Conservation (phyloP, 768 basidiomycete genomes). For the Asterophora parasitica region DNA sequence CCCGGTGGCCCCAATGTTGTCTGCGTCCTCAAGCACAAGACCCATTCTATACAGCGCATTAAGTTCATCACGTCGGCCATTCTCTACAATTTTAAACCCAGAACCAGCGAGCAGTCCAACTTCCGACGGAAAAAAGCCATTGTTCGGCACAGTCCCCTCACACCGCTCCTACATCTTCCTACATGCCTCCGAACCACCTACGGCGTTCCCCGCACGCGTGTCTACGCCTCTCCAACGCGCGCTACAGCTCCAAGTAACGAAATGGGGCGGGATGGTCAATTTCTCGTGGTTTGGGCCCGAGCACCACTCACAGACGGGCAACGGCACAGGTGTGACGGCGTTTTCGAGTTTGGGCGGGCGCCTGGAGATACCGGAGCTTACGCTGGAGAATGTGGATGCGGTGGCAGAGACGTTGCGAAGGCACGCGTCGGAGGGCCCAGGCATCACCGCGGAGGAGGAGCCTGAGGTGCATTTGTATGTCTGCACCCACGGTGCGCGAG, state of each 20-base stretch:
- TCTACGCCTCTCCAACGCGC: conserved; percentile 47
- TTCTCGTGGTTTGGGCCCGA: conserved; percentile 44
- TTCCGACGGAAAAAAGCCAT: no score
- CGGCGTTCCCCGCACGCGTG: conserved; percentile 41
- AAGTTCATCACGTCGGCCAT: no score
- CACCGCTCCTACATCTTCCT: conserved; percentile 56
- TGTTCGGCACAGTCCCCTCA: conserved; percentile 47
- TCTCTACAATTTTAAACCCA: no score
- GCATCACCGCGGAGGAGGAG: conserved; percentile 5
- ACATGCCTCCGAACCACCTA: conserved; percentile 44
- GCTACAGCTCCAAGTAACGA: conserved; percentile 37
- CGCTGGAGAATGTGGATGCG: conserved; percentile 45
- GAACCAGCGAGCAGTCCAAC: no score
- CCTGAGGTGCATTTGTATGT: conserved; percentile 50
- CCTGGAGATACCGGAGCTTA: conserved; percentile 45
- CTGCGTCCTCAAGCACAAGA: no score
- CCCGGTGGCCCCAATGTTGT: no score
- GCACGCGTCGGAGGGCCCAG: conserved; percentile 20
- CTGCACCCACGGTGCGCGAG: conserved; percentile 74
- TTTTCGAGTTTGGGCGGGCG: conserved; percentile 46
- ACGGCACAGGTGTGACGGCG: no score
- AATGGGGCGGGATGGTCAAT: conserved; percentile 56
- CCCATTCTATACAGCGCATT: no score
- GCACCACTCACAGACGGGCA: no score
- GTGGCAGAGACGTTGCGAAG: conserved; percentile 34